Percentiles rank a stretch among this genome's conserved stretches.
Conservation (phyloP, 2,329 filamentous ascomycete species). For the Mariannaea elegans region DNA sequence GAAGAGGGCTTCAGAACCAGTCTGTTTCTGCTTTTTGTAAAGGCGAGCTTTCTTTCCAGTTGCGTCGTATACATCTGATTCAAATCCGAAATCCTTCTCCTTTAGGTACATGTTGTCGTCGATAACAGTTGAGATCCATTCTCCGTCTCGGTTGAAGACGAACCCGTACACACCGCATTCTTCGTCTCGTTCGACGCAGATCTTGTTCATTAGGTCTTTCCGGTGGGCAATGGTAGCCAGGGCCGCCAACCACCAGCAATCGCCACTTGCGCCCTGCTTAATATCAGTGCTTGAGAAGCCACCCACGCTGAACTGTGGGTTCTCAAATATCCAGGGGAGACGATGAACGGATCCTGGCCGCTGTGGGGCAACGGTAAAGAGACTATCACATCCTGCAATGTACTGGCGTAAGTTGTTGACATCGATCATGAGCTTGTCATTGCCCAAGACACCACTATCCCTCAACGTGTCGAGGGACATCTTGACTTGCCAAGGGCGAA, state of each 20-base stretch:
- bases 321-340: constrained; percentile 54
- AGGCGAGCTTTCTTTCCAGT: constrained; percentile 64
- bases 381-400: constrained; percentile 10
- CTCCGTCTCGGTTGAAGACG: constrained; percentile 75
- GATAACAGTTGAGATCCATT: constrained; percentile 76
- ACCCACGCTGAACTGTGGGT: constrained; percentile 51
- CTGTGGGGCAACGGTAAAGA: constrained; percentile 4
- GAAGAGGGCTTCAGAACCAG: constrained; percentile 73
- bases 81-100: constrained; percentile 52
- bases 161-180: constrained; percentile 77
- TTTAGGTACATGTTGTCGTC: constrained; percentile 68
- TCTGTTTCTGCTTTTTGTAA: constrained; percentile 70
- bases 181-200: constrained; percentile 75
- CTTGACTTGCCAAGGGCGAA: constrained; percentile 21
- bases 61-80: constrained; percentile 47
- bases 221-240: constrained; percentile 74
- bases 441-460: constrained; percentile 21
- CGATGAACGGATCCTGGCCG: constrained; percentile 53
- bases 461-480: constrained; percentile 24
- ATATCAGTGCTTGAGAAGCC: constrained; percentile 53
- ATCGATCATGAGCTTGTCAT: constrained; percentile 27
- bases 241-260: constrained; percentile 79
- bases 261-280: constrained; percentile 61
- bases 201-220: constrained; percentile 68
- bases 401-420: constrained; percentile 23